These are phyloP conservation scores for Posidonia oceanica DNA, from an alignment of 116 monocot genomes.

Conservation along the genomic window DNA sequence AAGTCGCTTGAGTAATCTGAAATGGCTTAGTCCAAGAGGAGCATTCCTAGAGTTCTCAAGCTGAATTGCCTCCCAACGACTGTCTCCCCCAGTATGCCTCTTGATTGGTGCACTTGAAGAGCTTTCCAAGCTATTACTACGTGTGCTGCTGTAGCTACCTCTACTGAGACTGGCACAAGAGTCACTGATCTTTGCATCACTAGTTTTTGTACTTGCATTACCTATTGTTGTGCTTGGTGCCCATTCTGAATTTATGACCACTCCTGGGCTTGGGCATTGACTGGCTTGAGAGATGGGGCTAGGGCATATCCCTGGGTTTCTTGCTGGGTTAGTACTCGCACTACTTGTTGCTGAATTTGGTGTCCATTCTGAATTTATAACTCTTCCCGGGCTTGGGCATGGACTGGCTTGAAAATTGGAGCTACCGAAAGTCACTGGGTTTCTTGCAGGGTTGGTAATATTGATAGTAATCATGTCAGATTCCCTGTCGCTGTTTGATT, in stretches of 20 bases:
- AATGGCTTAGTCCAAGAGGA: constrained; percentile 33
- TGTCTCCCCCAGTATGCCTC: constrained; percentile 50
- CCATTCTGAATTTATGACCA: background rate
- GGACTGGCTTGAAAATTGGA: background rate
- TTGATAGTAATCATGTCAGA: background rate
- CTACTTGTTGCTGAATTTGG: background rate
- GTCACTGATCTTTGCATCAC: constrained; percentile 8
- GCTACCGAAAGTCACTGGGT: background rate
- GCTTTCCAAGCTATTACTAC: constrained; percentile 15
- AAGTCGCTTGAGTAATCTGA: constrained; percentile 45
- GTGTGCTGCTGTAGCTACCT: constrained; percentile 5
- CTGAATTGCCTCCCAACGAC: constrained; percentile 50
- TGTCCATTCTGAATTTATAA: background rate
- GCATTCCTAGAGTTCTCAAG: constrained; percentile 22
- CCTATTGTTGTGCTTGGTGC: background rate
- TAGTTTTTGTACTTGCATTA: background rate
- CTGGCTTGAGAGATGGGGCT: background rate
- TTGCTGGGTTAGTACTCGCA: constrained; percentile 1
- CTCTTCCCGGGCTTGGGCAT: background rate
- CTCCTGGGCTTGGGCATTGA: constrained; percentile 1
- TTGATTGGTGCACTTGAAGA: constrained; percentile 11
- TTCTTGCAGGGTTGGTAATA: background rate
- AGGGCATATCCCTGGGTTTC: background rate
- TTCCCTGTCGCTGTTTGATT: background rate
- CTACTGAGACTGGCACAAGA: background rate